Conservation (phyloP, 1,284 basidiomycete genomes). For the Puccinia coronata region DNA sequence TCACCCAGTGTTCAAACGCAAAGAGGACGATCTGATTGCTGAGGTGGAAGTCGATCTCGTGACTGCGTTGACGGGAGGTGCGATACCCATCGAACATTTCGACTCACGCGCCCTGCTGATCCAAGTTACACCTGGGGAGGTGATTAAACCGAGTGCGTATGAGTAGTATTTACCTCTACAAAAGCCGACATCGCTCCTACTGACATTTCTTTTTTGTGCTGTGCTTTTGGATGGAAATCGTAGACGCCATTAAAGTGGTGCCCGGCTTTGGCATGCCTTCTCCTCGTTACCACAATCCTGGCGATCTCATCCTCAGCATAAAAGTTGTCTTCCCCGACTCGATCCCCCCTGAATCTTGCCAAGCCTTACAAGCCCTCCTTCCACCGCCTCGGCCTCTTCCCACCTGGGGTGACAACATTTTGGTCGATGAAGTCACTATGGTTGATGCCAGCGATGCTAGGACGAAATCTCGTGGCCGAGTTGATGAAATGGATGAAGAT, state of each 20-base stretch:
- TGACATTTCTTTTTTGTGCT: neutral
- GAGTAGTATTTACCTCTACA: neutral
- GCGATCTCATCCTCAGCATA: conserved; percentile 88
- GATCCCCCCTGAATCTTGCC: conserved; percentile 71
- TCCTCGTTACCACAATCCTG: conserved; percentile 92
- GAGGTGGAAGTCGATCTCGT: conserved; percentile 90
- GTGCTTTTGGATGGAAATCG: no score
- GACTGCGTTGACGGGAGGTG: conserved; percentile 89
- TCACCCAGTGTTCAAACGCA: conserved; percentile 85
- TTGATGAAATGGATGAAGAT: conserved; percentile 73
- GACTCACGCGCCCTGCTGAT: conserved; percentile 88
- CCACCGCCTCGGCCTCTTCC: conserved; percentile 74
- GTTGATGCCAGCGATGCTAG: conserved; percentile 79
- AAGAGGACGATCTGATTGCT: conserved; percentile 85
- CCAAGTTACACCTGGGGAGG: conserved; percentile 79
- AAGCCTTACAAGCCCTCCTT: conserved; percentile 80
- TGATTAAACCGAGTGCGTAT: conserved; percentile 82
- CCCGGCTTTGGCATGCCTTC: conserved; percentile 97
- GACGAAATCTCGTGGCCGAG: conserved; percentile 61
- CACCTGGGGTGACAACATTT: conserved; percentile 69
- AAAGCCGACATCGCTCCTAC: conserved; percentile 53
- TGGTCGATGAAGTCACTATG: conserved; percentile 83
- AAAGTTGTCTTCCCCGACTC: conserved; percentile 85
- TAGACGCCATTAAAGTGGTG: conserved; percentile 75
- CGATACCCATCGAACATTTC: conserved; percentile 86